Conservation (phyloP, 352 stramenopile species). For the Pythium myriotylum region DNA sequence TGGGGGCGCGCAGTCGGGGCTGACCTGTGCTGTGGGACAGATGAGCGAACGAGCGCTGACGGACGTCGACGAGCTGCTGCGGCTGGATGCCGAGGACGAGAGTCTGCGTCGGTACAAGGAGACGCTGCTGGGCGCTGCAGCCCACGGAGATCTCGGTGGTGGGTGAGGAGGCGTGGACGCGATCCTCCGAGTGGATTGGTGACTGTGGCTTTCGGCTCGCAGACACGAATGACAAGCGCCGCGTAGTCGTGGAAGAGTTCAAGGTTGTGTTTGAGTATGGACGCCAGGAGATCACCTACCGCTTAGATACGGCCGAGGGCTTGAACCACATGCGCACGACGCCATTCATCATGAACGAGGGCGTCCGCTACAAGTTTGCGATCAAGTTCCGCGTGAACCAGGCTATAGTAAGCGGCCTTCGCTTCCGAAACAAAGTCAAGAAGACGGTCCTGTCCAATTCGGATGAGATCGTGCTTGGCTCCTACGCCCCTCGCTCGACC, state of each 20-base stretch:
- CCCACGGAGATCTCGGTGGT: slow-evolving; percentile 82
- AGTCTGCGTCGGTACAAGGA: slow-evolving; percentile 87
- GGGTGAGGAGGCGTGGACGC: no score
- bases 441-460: slow-evolving; percentile 75
- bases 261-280: slow-evolving; percentile 84
- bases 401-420: slow-evolving; percentile 81
- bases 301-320: slow-evolving; percentile 65
- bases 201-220: neutral
- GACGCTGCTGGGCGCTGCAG: slow-evolving; percentile 73
- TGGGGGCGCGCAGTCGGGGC: neutral
- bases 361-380: slow-evolving; percentile 79
- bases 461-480: slow-evolving; percentile 86
- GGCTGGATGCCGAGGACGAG: slow-evolving; percentile 81
- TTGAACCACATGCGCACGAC: slow-evolving; percentile 73
- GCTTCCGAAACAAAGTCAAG: slow-evolving; percentile 87
- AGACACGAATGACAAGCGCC: slow-evolving; percentile 63
- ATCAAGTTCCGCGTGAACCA: slow-evolving; percentile 88
- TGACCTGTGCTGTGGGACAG: slow-evolving; percentile 26
- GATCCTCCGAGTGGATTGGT: neutral
- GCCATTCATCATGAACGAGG: slow-evolving; percentile 77
- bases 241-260: slow-evolving; percentile 87
- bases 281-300: slow-evolving; percentile 65
- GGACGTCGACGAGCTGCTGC: slow-evolving; percentile 74
- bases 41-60: slow-evolving; percentile 63
- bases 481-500: slow-evolving; percentile 73